Evolutionary conservation across 2,329 filamentous ascomycete genomes (phyloP).

Genomic region (Cercospora janseana): DNA sequence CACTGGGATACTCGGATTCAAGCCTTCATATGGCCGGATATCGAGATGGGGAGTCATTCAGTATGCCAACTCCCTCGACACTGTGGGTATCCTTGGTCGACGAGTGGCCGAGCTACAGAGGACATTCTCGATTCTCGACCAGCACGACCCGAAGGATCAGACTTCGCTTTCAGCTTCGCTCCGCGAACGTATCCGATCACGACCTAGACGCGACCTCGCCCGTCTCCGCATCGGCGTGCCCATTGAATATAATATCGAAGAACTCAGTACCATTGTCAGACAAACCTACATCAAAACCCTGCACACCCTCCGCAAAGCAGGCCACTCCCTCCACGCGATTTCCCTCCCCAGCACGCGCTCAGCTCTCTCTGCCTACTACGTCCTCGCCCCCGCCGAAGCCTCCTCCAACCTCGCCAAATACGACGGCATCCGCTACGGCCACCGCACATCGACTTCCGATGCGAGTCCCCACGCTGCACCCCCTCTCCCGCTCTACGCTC

Average conservation of each 20-base stretch:
- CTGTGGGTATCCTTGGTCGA: conserved; percentile 71
- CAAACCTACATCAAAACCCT: conserved; percentile 67
- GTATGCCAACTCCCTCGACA: conserved; percentile 91
- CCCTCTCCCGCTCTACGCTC: conserved; percentile 61
- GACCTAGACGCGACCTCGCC: conserved; percentile 9
- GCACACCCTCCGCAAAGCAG: conserved; percentile 58
- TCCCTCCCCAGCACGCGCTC: conserved; percentile 79
- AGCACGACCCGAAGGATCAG: conserved; percentile 69
- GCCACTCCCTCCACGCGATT: conserved; percentile 70
- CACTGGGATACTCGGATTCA: conserved; percentile 78
- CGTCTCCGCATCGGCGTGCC: conserved; percentile 58
- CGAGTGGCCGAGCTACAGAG: conserved; percentile 49
- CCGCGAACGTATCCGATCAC: conserved; percentile 48
- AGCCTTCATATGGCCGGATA: conserved; percentile 85
- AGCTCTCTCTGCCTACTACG: conserved; percentile 89
- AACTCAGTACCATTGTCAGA: conserved; percentile 69
- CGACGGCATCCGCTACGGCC: conserved; percentile 91
- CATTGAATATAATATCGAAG: conserved; percentile 81
- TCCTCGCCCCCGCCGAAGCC: conserved; percentile 91
- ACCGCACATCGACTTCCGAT: conserved; percentile 54
- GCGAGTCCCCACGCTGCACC: conserved; percentile 36
- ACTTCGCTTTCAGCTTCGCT: conserved; percentile 64
- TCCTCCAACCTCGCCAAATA: conserved; percentile 96
- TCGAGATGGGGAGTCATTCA: conserved; percentile 84
- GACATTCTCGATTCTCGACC: conserved; percentile 52